Base-by-base conservation (phyloP, 768 basidiomycete species). In the Boletales sp. region DNA sequence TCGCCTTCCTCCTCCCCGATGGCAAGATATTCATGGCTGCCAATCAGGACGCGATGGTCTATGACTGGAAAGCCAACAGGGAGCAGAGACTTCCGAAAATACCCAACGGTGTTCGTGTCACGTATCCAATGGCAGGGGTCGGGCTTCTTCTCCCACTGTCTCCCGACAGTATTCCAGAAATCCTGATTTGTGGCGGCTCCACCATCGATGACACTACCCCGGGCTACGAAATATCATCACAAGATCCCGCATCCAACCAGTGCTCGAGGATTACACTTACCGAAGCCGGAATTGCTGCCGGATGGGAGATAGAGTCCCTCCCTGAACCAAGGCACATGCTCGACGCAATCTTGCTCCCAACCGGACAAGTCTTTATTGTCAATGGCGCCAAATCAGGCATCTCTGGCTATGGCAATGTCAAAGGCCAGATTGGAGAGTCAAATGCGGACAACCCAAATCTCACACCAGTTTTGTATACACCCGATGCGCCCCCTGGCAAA, bases 101-200 rank as follows among this genome's bases (percentile, higher is more conserved):
- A 57, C 88, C 89, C 8, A 88, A 91, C 53, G 83, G 82, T 38
- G 80, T 89, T 14, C 86, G 87, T 21, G 81, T 90, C 32, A 89
- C 89, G 0, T 91, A 92, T 63, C 89, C 89, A 1, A 87, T 90
- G 85, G 72, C 87, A 21, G 90, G 84, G 37, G 83, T 83, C 14
- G 88, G 74, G 12, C 54, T 87, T n/a, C 73, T 92, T 37, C 79
- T 92, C 9, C 88, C 90, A 10, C 71, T 92, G 8, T 76, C 76
- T 5, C 80, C 82, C 3, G 82, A 82, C 57, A 91, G 87, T 56
- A 70, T 72, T 6, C 78, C 90, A 0, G 86, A 88, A 57, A 69
- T 92, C 38, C 72, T 92, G 18, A 65, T 92, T 24, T 92, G 90
- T 48, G 90, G 90, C 10, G 90, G 90, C 11, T 88, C 90, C 1